Conservation (phyloP, 768 basidiomycete species). For the Amanita jacksonii region DNA sequence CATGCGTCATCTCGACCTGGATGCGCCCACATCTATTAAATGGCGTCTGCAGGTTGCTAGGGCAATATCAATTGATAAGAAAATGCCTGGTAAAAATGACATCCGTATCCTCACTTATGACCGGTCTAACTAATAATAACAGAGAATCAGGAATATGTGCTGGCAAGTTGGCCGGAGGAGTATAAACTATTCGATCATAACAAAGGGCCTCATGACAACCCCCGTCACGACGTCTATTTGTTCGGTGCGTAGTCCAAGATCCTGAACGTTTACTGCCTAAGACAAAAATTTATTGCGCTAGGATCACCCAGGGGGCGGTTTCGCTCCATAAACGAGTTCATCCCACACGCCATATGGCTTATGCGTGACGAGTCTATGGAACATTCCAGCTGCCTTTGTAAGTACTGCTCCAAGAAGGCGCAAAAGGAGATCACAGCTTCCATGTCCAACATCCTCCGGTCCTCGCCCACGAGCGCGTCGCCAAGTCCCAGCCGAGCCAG, state of each 20-base stretch:
- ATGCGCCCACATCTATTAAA: constrained; percentile 41
- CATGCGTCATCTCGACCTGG: constrained; percentile 44
- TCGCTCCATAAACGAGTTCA: constrained; percentile 78
- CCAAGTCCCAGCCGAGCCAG: constrained; percentile 2
- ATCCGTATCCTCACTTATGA: neutral
- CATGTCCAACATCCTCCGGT: constrained; percentile 17
- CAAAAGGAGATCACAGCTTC: constrained; percentile 61
- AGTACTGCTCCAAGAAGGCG: constrained; percentile 63
- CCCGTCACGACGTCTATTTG: constrained; percentile 73
- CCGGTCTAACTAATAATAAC: neutral
- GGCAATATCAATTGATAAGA: constrained; percentile 32
- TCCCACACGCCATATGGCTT: constrained; percentile 79
- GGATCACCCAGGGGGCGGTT: constrained; percentile 45
- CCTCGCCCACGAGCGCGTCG: constrained; percentile 9
- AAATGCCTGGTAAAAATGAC: constrained; percentile 40
- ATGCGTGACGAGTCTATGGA: constrained; percentile 40
- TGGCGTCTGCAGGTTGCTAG: constrained; percentile 45
- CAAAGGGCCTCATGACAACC: constrained; percentile 44
- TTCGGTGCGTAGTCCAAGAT: constrained; percentile 38
- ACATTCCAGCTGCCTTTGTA: constrained; percentile 53
- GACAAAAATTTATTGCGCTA: constrained; percentile 16
- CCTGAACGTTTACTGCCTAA: too few species aligned
- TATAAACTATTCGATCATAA: constrained; percentile 72
- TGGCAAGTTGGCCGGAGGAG: constrained; percentile 54
- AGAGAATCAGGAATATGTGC: constrained; percentile 39